Evolutionary conservation across 208 protist species (phyloP).

Genomic region (Trypanosoma mega): DNA sequence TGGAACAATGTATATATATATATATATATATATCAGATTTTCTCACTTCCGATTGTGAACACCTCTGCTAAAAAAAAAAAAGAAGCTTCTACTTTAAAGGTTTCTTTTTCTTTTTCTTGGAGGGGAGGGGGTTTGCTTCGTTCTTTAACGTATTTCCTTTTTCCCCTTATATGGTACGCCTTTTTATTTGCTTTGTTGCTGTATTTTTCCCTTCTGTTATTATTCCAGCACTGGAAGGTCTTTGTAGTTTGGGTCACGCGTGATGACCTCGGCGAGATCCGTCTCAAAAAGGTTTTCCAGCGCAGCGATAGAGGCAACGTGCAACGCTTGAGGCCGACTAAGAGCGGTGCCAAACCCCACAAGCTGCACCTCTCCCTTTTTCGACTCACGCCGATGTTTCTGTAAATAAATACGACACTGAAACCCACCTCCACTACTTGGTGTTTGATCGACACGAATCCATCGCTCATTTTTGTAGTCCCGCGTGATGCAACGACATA

Average conservation of each 20-base stretch:
- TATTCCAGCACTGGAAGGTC: conserved; percentile 24
- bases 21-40: too few relatives aligned
- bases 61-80: too few relatives aligned
- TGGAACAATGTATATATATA: too few relatives aligned
- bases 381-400: conserved; percentile 32
- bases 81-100: not conserved
- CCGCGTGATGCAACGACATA: conserved; percentile 31
- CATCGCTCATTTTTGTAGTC: conserved; percentile 50
- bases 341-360: conserved; percentile 60
- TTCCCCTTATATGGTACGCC: too few relatives aligned
- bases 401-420: conserved; percentile 78
- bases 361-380: conserved; percentile 61
- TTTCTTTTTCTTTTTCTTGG: not conserved
- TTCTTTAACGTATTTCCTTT: not conserved
- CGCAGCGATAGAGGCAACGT: conserved; percentile 50
- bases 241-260: conserved; percentile 18
- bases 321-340: conserved; percentile 42
- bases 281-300: conserved; percentile 42
- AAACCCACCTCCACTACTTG: conserved; percentile 39
- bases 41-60: too few relatives aligned
- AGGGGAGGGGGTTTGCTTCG: too few relatives aligned
- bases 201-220: too few relatives aligned
- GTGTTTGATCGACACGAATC: conserved; percentile 56
- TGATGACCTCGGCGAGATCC: conserved; percentile 26
- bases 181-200: too few relatives aligned